Evolutionary conservation across 768 basidiomycete species (phyloP), one percentile per base, ranked within the genome.

Genomic region (Hericium alpestre): DNA sequence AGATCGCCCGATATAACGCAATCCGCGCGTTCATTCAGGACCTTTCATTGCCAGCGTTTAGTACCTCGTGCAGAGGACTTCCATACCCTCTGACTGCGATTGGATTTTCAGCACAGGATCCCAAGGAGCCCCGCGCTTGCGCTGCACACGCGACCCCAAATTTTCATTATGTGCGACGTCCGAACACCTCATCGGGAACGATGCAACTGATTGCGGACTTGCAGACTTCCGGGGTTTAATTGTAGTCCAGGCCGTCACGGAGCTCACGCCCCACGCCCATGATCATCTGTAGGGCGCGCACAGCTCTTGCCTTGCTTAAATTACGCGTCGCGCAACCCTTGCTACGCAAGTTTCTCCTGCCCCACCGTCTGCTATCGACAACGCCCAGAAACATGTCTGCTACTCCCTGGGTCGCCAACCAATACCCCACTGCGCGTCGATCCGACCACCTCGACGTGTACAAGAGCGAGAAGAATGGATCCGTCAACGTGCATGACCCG

Each of bases 391-490:
- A 40, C 61, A 66, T 68, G 66, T 60, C 64, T 20, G 40, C 57
- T 15, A 76, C 76, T 8, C 66, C 73, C 7, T 88, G 84, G 83
- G 71, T 63, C 12, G 74, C 82, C 18, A 76, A 80, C 61, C 65
- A 65, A 25, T 91, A 91, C 65, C 90, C 90, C 0, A 53, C 67
- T 8, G 77, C 86, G 25, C 81, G 79, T 55, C 80, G 87, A 53
- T 81, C 79, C 7, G 81, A 86, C 64, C 80, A 84, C 64, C 71
- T 82, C 51, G 85, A 89, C 67, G 67, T 76, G 38, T 92, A 87
- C 72, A 77, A 83, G 66, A 86, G 82, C 68, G 78, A 80, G 62
- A 67, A 71, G 48, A 69, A 74, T n/a, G 87, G 84, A 22, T 65
- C 81, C 54, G 83, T 90, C 41, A 71, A 70, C 40, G 82, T 92